Evolutionary conservation across 2,329 filamentous ascomycete genomes (phyloP).

Genomic region (Zymoseptoria tritici): DNA sequence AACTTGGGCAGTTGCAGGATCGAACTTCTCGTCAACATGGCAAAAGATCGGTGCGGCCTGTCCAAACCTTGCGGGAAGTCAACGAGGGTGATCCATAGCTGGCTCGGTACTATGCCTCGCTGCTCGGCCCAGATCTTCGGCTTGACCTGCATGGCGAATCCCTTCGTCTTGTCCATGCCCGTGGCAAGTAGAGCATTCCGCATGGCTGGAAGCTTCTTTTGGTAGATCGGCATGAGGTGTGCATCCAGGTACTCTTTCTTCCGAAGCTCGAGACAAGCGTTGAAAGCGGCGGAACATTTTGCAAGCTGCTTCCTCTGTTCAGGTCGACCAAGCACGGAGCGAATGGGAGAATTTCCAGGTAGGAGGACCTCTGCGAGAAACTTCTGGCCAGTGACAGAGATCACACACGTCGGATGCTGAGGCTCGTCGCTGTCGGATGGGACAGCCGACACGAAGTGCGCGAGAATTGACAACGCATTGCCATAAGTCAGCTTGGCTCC

Average conservation of each 20-base stretch:
- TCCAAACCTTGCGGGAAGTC: conserved; percentile 54
- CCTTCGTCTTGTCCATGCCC: conserved; percentile 64
- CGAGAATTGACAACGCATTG: conserved; percentile 63
- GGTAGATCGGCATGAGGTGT: conserved; percentile 65
- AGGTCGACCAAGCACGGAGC: conserved; percentile 54
- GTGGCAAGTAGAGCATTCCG: conserved; percentile 80
- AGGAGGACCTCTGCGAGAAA: conserved; percentile 74
- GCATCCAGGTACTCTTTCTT: conserved; percentile 62
- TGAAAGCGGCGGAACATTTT: conserved; percentile 83
- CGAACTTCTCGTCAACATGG: conserved; percentile 60
- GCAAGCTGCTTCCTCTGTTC: conserved; percentile 67
- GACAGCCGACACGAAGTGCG: conserved; percentile 65
- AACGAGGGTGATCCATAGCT: conserved; percentile 57
- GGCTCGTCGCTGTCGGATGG: conserved; percentile 45
- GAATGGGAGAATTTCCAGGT: conserved; percentile 66
- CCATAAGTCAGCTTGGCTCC: conserved; percentile 74
- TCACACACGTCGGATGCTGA: conserved; percentile 52
- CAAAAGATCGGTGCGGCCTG: conserved; percentile 54
- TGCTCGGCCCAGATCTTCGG: conserved; percentile 61
- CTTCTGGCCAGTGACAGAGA: conserved; percentile 48
- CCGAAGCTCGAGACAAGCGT: conserved; percentile 65
- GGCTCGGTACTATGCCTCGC: conserved; percentile 39
- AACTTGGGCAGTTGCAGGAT: conserved; percentile 62
- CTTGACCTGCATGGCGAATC: conserved; percentile 73
- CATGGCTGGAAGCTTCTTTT: conserved; percentile 67